These are phyloP conservation scores for Cynanchum wilfordii DNA, from an alignment of 257 asterid species.

Conservation along the genomic window DNA sequence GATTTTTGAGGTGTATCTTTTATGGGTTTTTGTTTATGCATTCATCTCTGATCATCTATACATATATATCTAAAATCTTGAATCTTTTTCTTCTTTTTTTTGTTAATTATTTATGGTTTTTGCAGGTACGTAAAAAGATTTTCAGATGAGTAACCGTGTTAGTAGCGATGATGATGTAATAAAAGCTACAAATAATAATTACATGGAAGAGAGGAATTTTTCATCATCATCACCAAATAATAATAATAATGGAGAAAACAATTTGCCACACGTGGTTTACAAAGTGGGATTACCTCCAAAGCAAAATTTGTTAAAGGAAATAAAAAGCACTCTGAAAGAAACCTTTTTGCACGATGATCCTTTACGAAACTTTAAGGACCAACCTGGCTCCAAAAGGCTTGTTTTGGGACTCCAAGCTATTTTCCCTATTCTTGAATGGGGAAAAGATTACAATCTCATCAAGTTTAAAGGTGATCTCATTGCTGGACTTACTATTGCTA, in stretches of 20 bases:
- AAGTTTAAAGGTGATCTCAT: conserved; percentile 66
- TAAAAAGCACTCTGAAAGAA: conserved; percentile 45
- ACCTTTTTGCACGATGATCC: conserved; percentile 75
- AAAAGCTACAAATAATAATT: no score
- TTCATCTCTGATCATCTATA: no score
- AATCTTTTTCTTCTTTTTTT: no score
- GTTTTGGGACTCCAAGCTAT: conserved; percentile 42
- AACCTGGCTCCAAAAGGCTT: conserved; percentile 28
- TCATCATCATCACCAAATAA: no score
- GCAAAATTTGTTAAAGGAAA: conserved; percentile 41
- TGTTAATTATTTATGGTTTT: no score
- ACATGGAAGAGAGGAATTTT: no score
- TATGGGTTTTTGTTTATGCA: no score
- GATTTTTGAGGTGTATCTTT: no score
- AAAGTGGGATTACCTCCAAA: conserved; percentile 63
- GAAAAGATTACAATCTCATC: conserved; percentile 39
- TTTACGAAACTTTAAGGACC: conserved; percentile 49
- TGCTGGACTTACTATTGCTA: conserved; percentile 79
- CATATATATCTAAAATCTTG: no score
- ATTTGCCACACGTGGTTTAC: conserved; percentile 37
- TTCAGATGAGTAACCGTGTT: no score
- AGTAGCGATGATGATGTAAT: no score
- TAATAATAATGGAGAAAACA: conserved; percentile 6
- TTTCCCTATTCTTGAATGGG: conserved; percentile 76
- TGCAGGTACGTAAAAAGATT: no score